Percentiles rank a stretch among this genome's conserved stretches.
These are phyloP conservation scores for Podila horticola DNA, from an alignment of 192 early-diverging fungal genomes.

Conservation along the genomic window DNA sequence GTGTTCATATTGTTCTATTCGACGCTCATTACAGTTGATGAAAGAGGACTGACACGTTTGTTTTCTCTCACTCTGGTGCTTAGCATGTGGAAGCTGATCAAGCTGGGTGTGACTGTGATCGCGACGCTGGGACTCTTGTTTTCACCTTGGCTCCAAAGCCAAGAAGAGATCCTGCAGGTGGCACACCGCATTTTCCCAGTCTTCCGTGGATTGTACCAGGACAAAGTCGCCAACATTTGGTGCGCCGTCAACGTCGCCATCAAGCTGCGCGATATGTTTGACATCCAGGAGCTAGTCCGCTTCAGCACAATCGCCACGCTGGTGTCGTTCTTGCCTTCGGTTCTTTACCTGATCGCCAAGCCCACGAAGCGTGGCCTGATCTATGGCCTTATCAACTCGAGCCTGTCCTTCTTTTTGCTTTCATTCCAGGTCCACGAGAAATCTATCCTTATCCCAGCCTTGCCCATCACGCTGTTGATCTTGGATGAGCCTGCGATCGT, in stretches of 20 bases:
- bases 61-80: background rate
- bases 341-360: slow-evolving; percentile 68
- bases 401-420: slow-evolving; percentile 94
- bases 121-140: slow-evolving; percentile 75
- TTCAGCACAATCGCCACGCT: slow-evolving; percentile 78
- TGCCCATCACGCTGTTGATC: slow-evolving; percentile 81
- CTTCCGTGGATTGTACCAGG: slow-evolving; percentile 94
- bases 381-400: slow-evolving; percentile 78
- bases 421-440: slow-evolving; percentile 99
- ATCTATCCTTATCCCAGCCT: slow-evolving; percentile 86
- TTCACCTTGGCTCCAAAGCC: slow-evolving; percentile 71
- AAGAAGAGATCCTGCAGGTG: slow-evolving; percentile 77
- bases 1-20: background rate
- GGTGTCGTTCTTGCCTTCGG: slow-evolving; percentile 76
- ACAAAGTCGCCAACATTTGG: slow-evolving; percentile 99
- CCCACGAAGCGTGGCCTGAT: slow-evolving; percentile 69
- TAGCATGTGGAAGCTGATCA: slow-evolving; percentile 57
- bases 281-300: slow-evolving; percentile 66
- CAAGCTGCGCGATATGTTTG: slow-evolving; percentile 80
- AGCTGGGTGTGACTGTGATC: slow-evolving; percentile 80
- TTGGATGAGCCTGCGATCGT: slow-evolving; percentile 71
- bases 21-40: background rate
- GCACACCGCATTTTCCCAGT: slow-evolving; percentile 91
- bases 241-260: slow-evolving; percentile 89
- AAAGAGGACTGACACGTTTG: background rate